Conservation (phyloP, 2,329 filamentous ascomycete species). For the Colletotrichum sp. region DNA sequence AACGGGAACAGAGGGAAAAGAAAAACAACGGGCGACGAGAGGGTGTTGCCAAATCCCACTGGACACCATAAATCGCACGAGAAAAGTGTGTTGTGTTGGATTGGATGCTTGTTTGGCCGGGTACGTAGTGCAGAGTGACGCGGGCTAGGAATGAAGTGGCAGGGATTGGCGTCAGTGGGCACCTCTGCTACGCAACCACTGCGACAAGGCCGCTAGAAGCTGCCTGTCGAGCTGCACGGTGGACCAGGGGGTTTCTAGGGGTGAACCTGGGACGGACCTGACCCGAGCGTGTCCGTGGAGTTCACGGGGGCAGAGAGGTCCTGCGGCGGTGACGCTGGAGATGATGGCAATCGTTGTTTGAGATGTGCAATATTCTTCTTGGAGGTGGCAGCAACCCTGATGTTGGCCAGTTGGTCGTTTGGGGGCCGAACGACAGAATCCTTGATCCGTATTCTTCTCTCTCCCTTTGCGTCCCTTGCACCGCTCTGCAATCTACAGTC, state of each 20-base stretch:
- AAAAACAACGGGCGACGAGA: not conserved
- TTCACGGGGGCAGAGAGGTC: not conserved
- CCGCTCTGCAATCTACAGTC: not conserved
- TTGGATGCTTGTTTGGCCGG: conserved; percentile 8
- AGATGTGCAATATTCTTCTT: not conserved
- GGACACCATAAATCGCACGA: conserved; percentile 7
- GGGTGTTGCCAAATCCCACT: conserved; percentile 9
- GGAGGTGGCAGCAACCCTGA: not conserved
- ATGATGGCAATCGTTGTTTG: not conserved
- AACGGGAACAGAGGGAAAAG: not conserved
- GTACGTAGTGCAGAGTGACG: conserved; percentile 9
- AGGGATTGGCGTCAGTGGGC: conserved; percentile 8
- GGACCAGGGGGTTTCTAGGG: conserved; percentile 1
- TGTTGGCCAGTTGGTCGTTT: not conserved
- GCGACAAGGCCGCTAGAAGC: not conserved
- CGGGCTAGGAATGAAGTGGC: conserved; percentile 11
- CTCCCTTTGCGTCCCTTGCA: not conserved
- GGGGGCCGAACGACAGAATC: not conserved
- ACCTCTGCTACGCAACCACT: conserved; percentile 9
- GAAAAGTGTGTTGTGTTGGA: conserved; percentile 13
- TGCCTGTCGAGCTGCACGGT: conserved; percentile 1
- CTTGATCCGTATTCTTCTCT: not conserved
- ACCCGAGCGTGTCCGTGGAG: not conserved
- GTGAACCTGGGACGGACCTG: conserved; percentile 5
- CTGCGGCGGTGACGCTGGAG: not conserved